phyloP scores from a whole-genome alignment of 257 asterid species.

The Fraxinus cuspidata region DNA sequence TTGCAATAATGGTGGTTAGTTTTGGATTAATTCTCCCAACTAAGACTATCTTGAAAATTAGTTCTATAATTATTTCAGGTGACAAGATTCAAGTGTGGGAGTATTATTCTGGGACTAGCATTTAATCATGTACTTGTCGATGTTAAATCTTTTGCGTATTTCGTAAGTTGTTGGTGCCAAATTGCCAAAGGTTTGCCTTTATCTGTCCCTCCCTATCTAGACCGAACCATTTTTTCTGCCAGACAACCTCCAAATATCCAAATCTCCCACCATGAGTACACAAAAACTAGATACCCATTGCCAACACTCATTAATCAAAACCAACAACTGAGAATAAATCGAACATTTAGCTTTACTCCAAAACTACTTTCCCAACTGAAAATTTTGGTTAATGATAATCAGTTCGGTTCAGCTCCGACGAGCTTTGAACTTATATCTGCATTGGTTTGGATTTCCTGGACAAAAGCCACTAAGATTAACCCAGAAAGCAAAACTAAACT shows the following conservation, averaged over 20 bases:
- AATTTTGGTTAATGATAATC: not conserved
- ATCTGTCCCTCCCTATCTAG: not conserved
- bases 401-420: slow-evolving; percentile 7
- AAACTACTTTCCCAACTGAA: not conserved
- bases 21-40: too few relatives aligned
- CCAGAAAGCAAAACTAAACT: slow-evolving; percentile 14
- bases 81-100: slow-evolving; percentile 18
- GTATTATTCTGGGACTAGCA: slow-evolving; percentile 17
- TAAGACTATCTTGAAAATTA: too few relatives aligned
- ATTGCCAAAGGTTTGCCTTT: not conserved
- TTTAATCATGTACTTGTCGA: slow-evolving; percentile 18
- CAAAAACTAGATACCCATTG: slow-evolving; percentile 6
- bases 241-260: slow-evolving; percentile 11
- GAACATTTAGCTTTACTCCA: slow-evolving; percentile 19
- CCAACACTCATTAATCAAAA: slow-evolving; percentile 2
- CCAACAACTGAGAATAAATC: not conserved
- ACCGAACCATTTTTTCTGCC: slow-evolving; percentile 12
- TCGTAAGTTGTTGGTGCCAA: slow-evolving; percentile 11
- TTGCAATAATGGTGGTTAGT: too few relatives aligned
- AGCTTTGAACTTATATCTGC: slow-evolving; percentile 14
- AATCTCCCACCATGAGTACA: slow-evolving; percentile 8
- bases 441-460: slow-evolving; percentile 13
- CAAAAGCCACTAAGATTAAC: slow-evolving; percentile 6
- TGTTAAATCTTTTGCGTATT: slow-evolving; percentile 12
- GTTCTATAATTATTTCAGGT: slow-evolving; percentile 8